A percentile compares a stretch with the other conserved stretches of the same genome.
These are phyloP conservation scores for Phoma sp. DNA, from an alignment of 2,329 filamentous ascomycete species.

Conservation along the genomic window DNA sequence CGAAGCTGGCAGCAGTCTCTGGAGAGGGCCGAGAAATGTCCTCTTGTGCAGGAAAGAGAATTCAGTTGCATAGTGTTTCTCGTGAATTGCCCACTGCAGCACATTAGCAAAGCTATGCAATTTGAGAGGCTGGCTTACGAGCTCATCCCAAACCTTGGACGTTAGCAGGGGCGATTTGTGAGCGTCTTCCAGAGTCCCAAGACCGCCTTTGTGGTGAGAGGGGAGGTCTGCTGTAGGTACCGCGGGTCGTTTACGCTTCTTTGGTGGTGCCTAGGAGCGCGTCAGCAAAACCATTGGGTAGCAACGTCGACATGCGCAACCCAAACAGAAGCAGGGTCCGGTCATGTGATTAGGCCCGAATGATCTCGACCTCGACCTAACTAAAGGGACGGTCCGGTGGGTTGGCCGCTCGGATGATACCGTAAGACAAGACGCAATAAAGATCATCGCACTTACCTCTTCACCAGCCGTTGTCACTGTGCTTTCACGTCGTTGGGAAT, in stretches of 20 bases:
- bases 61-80: constrained; percentile 74
- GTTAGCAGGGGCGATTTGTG: constrained; percentile 68
- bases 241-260: constrained; percentile 48
- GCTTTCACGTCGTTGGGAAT: constrained; percentile 52
- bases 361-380: neutral
- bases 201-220: constrained; percentile 55
- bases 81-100: constrained; percentile 67
- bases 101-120: constrained; percentile 10
- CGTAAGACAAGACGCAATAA: neutral
- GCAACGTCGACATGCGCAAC: neutral
- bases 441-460: constrained; percentile 27
- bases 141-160: constrained; percentile 69
- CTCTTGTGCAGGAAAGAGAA: constrained; percentile 74
- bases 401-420: too few species aligned
- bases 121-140: constrained; percentile 48
- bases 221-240: constrained; percentile 38
- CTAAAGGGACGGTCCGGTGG: neutral
- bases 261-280: constrained; percentile 20
- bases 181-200: constrained; percentile 59
- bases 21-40: constrained; percentile 58
- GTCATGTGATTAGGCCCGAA: neutral
- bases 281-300: neutral
- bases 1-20: constrained; percentile 42
- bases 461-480: constrained; percentile 29
- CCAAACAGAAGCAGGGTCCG: neutral